Percentiles rank a stretch among this genome's conserved stretches.
Conservation (phyloP, 768 basidiomycete species). For the Phlebiopsis flavidoalba region DNA sequence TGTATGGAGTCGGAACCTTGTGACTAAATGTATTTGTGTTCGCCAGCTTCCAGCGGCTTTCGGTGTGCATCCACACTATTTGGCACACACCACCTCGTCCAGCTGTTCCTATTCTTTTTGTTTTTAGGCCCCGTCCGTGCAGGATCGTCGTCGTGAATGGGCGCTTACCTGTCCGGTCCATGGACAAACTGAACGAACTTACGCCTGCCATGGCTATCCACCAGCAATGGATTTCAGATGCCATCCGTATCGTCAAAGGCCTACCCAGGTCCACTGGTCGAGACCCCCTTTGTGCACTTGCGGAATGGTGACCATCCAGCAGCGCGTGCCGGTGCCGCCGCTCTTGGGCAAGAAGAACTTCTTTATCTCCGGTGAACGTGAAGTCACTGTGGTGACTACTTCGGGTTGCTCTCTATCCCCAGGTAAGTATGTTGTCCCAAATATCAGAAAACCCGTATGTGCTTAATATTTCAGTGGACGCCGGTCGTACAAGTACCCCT, state of each 20-base stretch:
- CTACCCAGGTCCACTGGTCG: conserved; percentile 87
- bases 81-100: conserved; percentile 90
- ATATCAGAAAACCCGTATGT: background rate
- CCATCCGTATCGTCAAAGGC: conserved; percentile 94
- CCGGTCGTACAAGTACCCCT: conserved; percentile 81
- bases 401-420: conserved; percentile 82
- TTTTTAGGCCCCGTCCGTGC: conserved; percentile 95
- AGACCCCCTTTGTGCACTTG: too few species aligned
- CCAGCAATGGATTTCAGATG: conserved; percentile 82
- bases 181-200: conserved; percentile 72
- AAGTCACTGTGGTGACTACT: conserved; percentile 86
- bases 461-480: conserved; percentile 56
- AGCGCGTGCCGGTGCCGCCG: conserved; percentile 72
- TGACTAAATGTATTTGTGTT: too few species aligned
- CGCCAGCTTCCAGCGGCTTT: too few species aligned
- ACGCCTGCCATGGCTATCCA: conserved; percentile 77
- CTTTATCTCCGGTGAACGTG: conserved; percentile 85
- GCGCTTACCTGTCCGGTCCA: conserved; percentile 55
- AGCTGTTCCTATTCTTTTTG: too few species aligned
- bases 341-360: conserved; percentile 81
- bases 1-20: conserved; percentile 81
- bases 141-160: conserved; percentile 96
- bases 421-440: conserved; percentile 42
- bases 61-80: conserved; percentile 91
- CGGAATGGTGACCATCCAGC: conserved; percentile 66